These are phyloP conservation scores for Colletotrichum filicis DNA, from an alignment of 2,329 filamentous ascomycete species.

Conservation along the genomic window DNA sequence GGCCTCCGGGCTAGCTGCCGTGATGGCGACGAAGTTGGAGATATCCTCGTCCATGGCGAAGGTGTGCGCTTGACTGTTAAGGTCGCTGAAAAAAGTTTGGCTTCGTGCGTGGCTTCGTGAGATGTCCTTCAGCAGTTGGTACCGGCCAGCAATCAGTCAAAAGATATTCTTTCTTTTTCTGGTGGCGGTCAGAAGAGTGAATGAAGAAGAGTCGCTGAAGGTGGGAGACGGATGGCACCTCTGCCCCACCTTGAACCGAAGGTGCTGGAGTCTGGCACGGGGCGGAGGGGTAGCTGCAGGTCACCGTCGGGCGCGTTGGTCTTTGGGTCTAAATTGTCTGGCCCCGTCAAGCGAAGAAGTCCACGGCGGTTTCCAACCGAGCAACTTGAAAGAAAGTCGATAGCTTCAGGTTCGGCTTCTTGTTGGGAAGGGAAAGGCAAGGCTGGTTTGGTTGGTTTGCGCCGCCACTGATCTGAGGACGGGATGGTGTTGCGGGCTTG, in stretches of 20 bases:
- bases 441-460: slow-evolving; percentile 3
- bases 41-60: slow-evolving; percentile 77
- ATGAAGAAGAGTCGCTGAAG: slow-evolving; percentile 4
- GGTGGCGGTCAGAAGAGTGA: slow-evolving; percentile 20
- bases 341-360: not conserved
- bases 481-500: slow-evolving; percentile 15
- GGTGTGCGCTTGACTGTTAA: not conserved
- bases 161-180: not conserved
- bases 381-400: not conserved
- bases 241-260: slow-evolving; percentile 33
- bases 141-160: not conserved
- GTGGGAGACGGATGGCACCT: slow-evolving; percentile 20
- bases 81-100: not conserved
- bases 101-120: not conserved
- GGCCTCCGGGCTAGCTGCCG: slow-evolving; percentile 76
- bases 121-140: not conserved
- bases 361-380: not conserved
- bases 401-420: not conserved
- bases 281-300: slow-evolving; percentile 24
- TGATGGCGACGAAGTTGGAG: slow-evolving; percentile 83
- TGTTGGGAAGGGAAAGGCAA: not conserved
- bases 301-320: not conserved
- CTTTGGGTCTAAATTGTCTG: not conserved
- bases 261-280: not conserved
- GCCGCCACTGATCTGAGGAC: not conserved